These are phyloP conservation scores for Beauveria australis DNA, from an alignment of 2,329 filamentous ascomycete species.

Conservation along the genomic window DNA sequence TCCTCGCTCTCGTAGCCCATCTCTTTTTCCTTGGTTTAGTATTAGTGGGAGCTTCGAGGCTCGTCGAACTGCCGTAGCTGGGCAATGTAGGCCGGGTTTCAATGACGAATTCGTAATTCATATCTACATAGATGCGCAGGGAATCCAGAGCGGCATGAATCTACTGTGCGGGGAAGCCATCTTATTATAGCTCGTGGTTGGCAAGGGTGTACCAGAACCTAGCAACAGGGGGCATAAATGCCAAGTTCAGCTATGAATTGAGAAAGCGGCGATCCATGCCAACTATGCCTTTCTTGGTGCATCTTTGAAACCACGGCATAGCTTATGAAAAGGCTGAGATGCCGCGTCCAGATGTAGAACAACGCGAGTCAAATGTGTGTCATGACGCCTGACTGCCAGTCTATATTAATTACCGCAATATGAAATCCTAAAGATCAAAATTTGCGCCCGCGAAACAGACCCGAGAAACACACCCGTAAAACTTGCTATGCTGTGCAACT, in stretches of 20 bases:
- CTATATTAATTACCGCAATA: not conserved
- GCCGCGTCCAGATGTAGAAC: not conserved
- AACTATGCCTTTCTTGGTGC: not conserved
- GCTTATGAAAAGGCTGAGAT: not conserved
- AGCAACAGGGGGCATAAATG: not conserved
- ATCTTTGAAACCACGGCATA: not conserved
- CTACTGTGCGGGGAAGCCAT: not conserved
- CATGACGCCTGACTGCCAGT: not conserved
- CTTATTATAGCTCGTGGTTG: not conserved
- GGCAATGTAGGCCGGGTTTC: not conserved
- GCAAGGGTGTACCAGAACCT: not conserved
- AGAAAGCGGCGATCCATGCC: not conserved
- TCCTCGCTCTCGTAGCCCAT: not conserved
- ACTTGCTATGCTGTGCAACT: constrained; percentile 19
- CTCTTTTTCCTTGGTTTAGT: not conserved
- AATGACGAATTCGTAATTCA: not conserved
- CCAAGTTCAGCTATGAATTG: not conserved
- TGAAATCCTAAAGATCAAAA: not conserved
- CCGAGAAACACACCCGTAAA: constrained; percentile 13
- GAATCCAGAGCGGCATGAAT: not conserved
- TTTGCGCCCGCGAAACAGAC: not conserved
- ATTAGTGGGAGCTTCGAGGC: not conserved
- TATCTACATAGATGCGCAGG: not conserved
- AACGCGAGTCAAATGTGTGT: not conserved
- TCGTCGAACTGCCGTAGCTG: not conserved